Evolutionary conservation across 441 rosid genomes (phyloP).

Genomic region (Erysimum cheiri): DNA sequence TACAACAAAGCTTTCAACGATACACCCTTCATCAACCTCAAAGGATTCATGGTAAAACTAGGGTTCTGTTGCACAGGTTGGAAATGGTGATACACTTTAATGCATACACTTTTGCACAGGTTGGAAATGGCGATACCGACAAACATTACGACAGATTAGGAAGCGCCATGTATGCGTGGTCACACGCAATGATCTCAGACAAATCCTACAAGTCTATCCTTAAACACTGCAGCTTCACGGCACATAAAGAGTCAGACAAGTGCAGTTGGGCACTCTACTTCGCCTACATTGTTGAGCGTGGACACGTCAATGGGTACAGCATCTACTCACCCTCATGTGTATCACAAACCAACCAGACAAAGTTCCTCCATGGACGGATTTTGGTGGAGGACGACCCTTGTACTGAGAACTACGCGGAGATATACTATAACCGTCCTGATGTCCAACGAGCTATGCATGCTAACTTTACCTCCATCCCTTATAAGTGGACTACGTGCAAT

Average conservation of each 20-base stretch:
- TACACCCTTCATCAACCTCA: conserved; percentile 59
- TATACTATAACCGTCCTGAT: conserved; percentile 65
- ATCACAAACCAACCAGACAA: conserved; percentile 3
- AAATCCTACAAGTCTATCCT: conserved; percentile 59
- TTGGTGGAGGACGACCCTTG: conserved; percentile 69
- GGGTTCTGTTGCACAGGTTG: no score
- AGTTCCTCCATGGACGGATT: conserved; percentile 41
- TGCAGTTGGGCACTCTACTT: conserved; percentile 35
- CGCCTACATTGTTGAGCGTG: background rate
- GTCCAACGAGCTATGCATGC: conserved; percentile 84
- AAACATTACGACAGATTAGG: conserved; percentile 23
- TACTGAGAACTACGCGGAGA: conserved; percentile 71
- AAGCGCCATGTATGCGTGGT: conserved; percentile 30
- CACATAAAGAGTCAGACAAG: conserved; percentile 41
- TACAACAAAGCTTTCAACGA: conserved; percentile 47
- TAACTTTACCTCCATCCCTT: conserved; percentile 64
- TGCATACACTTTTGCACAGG: background rate
- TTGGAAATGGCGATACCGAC: conserved; percentile 33
- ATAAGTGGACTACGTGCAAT: conserved; percentile 74
- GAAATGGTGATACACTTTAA: no score
- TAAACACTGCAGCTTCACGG: conserved; percentile 61
- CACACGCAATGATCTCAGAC: conserved; percentile 64
- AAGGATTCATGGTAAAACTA: conserved; percentile 70
- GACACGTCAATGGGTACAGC: conserved; percentile 47
- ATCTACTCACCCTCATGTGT: conserved; percentile 55